Conservation (phyloP, 768 basidiomycete species). For the Leccinum variicolor region DNA sequence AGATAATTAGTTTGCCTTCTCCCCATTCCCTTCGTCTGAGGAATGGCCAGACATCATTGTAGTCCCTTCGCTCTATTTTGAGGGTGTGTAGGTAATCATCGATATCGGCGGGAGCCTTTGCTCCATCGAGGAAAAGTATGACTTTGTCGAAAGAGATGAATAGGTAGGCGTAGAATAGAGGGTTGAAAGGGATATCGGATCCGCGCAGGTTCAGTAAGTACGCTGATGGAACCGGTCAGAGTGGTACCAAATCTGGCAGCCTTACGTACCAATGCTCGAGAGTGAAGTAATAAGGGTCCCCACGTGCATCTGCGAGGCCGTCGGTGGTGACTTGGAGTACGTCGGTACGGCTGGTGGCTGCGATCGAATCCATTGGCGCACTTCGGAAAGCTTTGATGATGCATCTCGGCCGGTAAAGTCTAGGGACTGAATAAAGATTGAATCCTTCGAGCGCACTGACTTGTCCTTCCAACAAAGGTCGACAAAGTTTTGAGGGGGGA, state of each 20-base stretch:
- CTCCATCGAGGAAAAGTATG: conserved; percentile 72
- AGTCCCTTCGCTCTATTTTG: conserved; percentile 58
- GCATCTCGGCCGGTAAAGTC: conserved; percentile 71
- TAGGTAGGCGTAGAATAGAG: conserved; percentile 86
- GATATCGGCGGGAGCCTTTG: conserved; percentile 60
- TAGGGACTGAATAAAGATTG: conserved; percentile 64
- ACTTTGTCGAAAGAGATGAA: conserved; percentile 62
- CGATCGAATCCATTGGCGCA: conserved; percentile 66
- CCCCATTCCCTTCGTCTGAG: conserved; percentile 74
- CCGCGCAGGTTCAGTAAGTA: conserved; percentile 89
- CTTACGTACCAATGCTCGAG: conserved; percentile 60
- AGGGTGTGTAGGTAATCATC: conserved; percentile 55
- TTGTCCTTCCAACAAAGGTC: conserved; percentile 82
- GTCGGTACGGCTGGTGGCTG: conserved; percentile 59
- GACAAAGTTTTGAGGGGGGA: conserved; percentile 79
- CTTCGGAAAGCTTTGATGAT: conserved; percentile 59
- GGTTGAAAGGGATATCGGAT: conserved; percentile 87
- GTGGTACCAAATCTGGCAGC: background rate
- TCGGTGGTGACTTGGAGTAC: conserved; percentile 61
- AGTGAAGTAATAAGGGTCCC: conserved; percentile 69
- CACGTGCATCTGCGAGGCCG: conserved; percentile 58
- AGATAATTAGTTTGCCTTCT: conserved; percentile 74
- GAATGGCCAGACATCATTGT: conserved; percentile 79
- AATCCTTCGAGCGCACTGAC: conserved; percentile 62
- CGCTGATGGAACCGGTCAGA: conserved; percentile 41